Evolutionary conservation across 371 early-diverging fungal species (phyloP), one percentile per base, ranked within the genome.

Genomic region (Mucor irregularis): DNA sequence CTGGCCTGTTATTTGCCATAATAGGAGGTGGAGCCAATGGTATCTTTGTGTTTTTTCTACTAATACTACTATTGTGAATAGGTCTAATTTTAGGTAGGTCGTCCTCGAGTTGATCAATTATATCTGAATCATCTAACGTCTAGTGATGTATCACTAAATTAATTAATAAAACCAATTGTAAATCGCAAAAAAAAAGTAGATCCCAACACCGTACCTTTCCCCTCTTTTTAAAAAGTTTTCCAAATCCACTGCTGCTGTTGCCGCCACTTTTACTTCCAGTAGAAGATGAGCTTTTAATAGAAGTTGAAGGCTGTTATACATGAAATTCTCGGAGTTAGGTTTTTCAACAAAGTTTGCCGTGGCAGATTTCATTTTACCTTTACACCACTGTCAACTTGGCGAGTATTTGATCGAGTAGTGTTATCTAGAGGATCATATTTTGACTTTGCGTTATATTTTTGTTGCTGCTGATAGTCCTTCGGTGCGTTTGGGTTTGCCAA

Each of bases 11-110:
- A 31, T 6, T 46, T 35, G 10, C 9, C 11, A 42, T 11, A 2
- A 42, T 25, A 8, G 64, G 66, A 9, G 66, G 61, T 11, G 66
- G 66, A 8, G 66, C 66, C 7, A 66, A 25, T 16, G 66, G 66
- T 31, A 66, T 66, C 11, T 61, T 61, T 13, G 53, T 33, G 16
- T 57, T 61, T 6, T 31, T 31, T 42, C 42, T 21, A 13, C 52
- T 30, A n/a, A 24, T 37, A 28, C n/a, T 26, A 8, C 24, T 54
- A 22, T 29, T 31, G 29, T 56, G 56, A 21, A 61, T 51, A 2
- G 61, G 61, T 29, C 61, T 38, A 28, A 66, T 51, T 45, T 53
- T 47, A 28, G 66, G 66, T 49, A 49, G 39, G 37, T 65, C 47
- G 31, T 56, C 60, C 14, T 56, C 57, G 14, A 43, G 17, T 19